phyloP scores from a whole-genome alignment of 176 grass and related monocot species.

The Poa annua region DNA sequence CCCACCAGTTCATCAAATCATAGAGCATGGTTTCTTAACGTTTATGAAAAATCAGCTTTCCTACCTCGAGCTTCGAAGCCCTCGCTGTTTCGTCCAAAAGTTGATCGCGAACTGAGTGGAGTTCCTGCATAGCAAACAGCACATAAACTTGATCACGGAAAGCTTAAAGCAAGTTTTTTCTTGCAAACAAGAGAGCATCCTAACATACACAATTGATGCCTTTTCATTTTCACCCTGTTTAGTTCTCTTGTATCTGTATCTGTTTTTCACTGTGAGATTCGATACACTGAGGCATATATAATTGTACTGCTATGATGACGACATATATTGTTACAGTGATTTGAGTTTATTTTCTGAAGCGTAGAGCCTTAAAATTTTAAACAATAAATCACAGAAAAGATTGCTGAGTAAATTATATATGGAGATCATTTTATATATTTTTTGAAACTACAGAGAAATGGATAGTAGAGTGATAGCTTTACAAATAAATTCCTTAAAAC shows the following conservation, averaged over 20 bases:
- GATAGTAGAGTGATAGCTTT: slow-evolving; percentile 1
- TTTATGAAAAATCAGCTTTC: background rate
- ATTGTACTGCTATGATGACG: background rate
- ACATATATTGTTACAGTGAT: slow-evolving; percentile 15
- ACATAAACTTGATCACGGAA: slow-evolving; percentile 18
- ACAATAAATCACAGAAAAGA: background rate
- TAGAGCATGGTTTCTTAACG: slow-evolving; percentile 32
- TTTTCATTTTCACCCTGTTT: background rate
- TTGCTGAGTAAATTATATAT: background rate
- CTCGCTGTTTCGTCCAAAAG: slow-evolving; percentile 71
- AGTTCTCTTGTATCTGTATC: background rate
- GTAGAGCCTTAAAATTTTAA: slow-evolving; percentile 1
- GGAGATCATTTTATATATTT: background rate
- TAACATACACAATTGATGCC: background rate
- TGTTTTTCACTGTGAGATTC: background rate
- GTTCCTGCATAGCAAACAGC: slow-evolving; percentile 64
- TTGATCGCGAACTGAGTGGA: slow-evolving; percentile 60
- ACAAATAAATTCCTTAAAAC: background rate
- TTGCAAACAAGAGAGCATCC: background rate
- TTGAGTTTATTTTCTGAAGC: slow-evolving; percentile 32
- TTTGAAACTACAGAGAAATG: background rate
- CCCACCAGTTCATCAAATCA: background rate
- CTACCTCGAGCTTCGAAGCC: slow-evolving; percentile 91
- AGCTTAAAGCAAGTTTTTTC: slow-evolving; percentile 24
- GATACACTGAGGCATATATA: background rate